phyloP scores from a whole-genome alignment of 2,329 filamentous ascomycete genomes.

The Fusarium tjaetaba region DNA sequence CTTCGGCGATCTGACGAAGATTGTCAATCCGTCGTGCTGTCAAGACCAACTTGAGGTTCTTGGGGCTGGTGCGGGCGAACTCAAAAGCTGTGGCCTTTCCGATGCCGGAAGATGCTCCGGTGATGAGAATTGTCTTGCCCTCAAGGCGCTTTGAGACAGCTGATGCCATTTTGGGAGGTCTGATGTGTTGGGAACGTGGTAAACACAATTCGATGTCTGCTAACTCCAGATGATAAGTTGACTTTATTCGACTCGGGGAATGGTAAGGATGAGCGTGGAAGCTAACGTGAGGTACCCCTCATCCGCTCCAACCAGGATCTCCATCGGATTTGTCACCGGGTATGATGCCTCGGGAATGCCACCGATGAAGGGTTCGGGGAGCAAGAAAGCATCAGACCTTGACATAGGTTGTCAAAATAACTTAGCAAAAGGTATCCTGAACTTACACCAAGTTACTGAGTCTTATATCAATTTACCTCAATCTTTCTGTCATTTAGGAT shows the following conservation, averaged over 20 bases:
- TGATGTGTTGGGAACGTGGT: not conserved
- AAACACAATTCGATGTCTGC: not conserved
- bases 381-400: not conserved
- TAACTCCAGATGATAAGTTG: not conserved
- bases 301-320: constrained; percentile 5
- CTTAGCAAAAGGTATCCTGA: too few relatives aligned
- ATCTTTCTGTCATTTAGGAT: not conserved
- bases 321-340: constrained; percentile 4
- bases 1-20: constrained; percentile 76
- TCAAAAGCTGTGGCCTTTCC: constrained; percentile 83
- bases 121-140: constrained; percentile 92
- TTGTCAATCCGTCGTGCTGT: constrained; percentile 85
- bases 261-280: not conserved
- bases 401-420: not conserved
- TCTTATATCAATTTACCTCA: too few relatives aligned
- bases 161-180: constrained; percentile 54
- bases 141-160: constrained; percentile 83
- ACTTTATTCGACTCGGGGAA: not conserved
- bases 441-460: too few relatives aligned
- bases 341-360: not conserved
- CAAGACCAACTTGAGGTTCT: constrained; percentile 82
- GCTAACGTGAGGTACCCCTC: not conserved
- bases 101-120: constrained; percentile 92
- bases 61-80: constrained; percentile 86
- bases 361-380: not conserved